phyloP scores from a whole-genome alignment of 2,329 filamentous ascomycete genomes.

The Sporothrix globosa region DNA sequence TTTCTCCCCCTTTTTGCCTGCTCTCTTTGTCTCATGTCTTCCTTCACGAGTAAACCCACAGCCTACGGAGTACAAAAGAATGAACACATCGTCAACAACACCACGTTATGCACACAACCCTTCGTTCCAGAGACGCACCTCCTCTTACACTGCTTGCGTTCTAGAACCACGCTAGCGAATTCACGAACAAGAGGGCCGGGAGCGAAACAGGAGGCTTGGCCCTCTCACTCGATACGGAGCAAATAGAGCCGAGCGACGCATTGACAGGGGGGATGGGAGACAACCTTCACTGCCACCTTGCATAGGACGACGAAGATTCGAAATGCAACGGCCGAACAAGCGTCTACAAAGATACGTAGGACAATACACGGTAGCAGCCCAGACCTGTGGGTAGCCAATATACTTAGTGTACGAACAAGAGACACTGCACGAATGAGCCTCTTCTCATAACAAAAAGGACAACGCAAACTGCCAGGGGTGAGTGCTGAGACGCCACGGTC shows the following conservation, averaged over 20 bases:
- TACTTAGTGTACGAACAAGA: background rate
- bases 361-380: background rate
- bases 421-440: background rate
- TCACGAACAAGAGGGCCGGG: constrained; percentile 3
- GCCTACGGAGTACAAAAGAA: background rate
- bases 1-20: background rate
- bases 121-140: constrained; percentile 18
- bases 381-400: background rate
- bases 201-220: constrained; percentile 7
- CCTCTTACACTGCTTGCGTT: constrained; percentile 1
- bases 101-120: background rate
- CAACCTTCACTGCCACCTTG: background rate
- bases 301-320: background rate
- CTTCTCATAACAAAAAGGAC: background rate
- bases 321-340: background rate
- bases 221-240: constrained; percentile 8
- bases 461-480: background rate
- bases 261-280: constrained; percentile 17
- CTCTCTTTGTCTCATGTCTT: no score
- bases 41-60: background rate
- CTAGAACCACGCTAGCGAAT: constrained; percentile 27
- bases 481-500: background rate
- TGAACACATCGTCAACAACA: background rate
- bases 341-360: background rate
- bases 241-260: constrained; percentile 14